Base-by-base conservation (phyloP, 2,329 filamentous ascomycete genomes). In the Cercospora sp. region DNA sequence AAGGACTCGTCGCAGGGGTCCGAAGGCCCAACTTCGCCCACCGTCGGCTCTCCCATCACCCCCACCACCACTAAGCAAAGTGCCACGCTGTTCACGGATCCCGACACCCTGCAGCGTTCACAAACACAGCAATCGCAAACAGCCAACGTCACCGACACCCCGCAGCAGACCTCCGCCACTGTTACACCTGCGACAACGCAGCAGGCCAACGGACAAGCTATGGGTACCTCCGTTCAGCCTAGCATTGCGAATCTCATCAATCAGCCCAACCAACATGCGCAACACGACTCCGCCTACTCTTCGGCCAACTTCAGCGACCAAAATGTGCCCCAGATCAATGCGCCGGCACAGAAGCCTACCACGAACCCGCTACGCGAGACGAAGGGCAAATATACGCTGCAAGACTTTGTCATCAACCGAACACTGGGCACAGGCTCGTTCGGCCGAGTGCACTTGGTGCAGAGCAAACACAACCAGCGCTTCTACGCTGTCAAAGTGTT, bases 401-500 rank as follows among this genome's bases (percentile, higher is more conserved):
- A 85, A 69, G 95, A 99, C 83, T 99, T 99, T 78, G 86, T 90
- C 70, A 90, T 99, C 72, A 88, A 94, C 82, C 88, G 95, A 75
- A 99, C 95, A 43, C 85, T 99, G 71, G 95, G 95, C 62, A 99
- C 95, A 37, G 95, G 95, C 77, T 97, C 94, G 81, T 99, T 99
- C 81, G 95, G 95, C 57, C 88, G 95, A 74, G 95, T 99, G 55
- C 95, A 99, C 79, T 85, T 99, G 69, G 95, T 98, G 63, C 95
- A 98, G 82, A 97, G 94, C 73, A 95, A 94, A 81, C 95, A 99
- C 83, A 99, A 99, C 81, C 92, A 97, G 82, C 90, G 95, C 70
- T 99, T 94, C 85, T 99, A 99, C 82, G 95, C 95, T 57, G 90
- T 99, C 82, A 99, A 99, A 84, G 95, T 99, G 73, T 84, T 99